A percentile compares a stretch with the other conserved stretches of the same genome.
These are phyloP conservation scores for Breynia disticha DNA, from an alignment of 441 rosid genomes.

Conservation along the genomic window DNA sequence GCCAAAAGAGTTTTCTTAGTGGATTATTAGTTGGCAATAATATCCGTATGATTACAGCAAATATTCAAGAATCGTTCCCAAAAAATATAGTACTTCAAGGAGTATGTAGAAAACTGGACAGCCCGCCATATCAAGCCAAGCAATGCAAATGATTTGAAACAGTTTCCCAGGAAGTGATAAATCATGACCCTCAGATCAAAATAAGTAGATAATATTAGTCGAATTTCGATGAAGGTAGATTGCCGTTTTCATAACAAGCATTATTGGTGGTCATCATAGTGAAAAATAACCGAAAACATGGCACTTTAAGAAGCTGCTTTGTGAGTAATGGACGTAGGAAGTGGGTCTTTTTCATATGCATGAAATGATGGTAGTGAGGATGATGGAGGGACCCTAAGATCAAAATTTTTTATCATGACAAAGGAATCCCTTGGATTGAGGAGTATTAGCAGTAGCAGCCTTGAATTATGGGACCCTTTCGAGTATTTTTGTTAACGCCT, in stretches of 20 bases:
- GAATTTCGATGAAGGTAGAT: constrained; percentile 28
- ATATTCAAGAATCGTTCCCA: neutral
- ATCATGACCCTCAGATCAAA: constrained; percentile 24
- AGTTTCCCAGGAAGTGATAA: constrained; percentile 25
- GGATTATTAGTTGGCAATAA: constrained; percentile 73
- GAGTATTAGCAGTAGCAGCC: constrained; percentile 37
- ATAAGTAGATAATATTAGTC: constrained; percentile 15
- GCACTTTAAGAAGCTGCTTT: constrained; percentile 19
- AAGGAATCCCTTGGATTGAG: constrained; percentile 74
- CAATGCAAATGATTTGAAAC: constrained; percentile 37
- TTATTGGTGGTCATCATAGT: constrained; percentile 23
- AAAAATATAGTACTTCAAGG: neutral
- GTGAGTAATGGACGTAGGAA: constrained; percentile 22
- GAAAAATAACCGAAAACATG: constrained; percentile 7
- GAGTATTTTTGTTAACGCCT: neutral
- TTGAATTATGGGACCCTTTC: constrained; percentile 37
- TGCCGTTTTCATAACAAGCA: constrained; percentile 18
- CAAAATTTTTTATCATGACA: constrained; percentile 29
- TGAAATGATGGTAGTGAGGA: constrained; percentile 45
- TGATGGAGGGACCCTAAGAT: constrained; percentile 49
- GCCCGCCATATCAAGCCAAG: constrained; percentile 28
- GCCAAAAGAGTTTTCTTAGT: constrained; percentile 35
- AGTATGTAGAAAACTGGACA: neutral
- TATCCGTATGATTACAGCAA: constrained; percentile 21
- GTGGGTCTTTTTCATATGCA: constrained; percentile 46